Evolutionary conservation across 164 flowering plant genomes (phyloP), one percentile per base, ranked within the genome.

Genomic region (Piper longum): DNA sequence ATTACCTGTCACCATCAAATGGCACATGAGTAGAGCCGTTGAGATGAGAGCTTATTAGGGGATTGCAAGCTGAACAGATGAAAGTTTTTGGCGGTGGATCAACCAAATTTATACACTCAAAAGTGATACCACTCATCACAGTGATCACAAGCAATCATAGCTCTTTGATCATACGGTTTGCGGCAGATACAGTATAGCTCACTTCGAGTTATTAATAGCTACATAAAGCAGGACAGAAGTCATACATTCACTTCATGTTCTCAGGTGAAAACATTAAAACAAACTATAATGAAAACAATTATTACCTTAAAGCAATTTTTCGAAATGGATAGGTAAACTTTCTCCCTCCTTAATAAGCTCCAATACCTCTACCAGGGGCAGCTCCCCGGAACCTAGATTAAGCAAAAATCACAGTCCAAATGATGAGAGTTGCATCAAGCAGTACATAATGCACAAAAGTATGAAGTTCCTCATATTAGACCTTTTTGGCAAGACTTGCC

Each of bases 71-170:
- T 60, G 96, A 84, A 73, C 98, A 93, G 57, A 82, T 63, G 75
- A 80, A 93, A 41, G 72, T 55, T 68, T 85, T 75, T 9, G 95
- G 91, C 13, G 77, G 58, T 36, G 80, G 74, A 17, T 61, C 68
- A 66, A 13, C 64, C 43, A 93, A 57, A 58, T 78, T 84, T 60
- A 93, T 65, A 63, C 98, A 93, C 63, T 86, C 85, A 67, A 67
- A 86, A 80, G 79, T 93, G 98, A 72, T 93, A 93, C 97, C 98
- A 93, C 73, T 93, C 98, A 65, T 88, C 86, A 75, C 98, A 92
- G 41, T 66, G 69, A 71, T 88, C 83, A 71, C 98, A 92, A 56
- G 93, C 91, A 74, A 89, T 79, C 95, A 88, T 86, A 58, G 83
- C 73, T 67, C 85, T 79, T 39, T 77, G 81, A 72, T 86, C 85